phyloP scores from a whole-genome alignment of 129 eudicot genomes.

The Flaveria trinervia region DNA sequence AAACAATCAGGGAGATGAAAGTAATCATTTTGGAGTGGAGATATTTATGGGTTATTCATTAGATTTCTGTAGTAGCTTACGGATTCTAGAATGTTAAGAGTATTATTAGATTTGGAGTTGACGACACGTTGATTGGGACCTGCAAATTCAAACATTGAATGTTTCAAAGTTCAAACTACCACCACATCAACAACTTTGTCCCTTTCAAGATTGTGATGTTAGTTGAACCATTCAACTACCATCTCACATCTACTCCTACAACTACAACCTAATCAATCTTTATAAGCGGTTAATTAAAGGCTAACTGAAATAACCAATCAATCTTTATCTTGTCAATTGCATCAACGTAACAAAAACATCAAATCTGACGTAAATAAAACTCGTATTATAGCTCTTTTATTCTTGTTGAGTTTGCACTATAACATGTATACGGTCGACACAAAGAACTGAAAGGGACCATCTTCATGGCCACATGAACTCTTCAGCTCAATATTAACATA shows the following conservation, averaged over 20 bases:
- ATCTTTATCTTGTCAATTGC: not conserved
- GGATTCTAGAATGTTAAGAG: not conserved
- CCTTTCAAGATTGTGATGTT: conserved; percentile 35
- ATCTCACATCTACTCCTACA: not conserved
- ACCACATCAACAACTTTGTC: conserved; percentile 37
- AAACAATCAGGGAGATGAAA: too few species aligned
- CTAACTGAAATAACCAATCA: too few species aligned
- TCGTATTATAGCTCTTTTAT: conserved; percentile 28
- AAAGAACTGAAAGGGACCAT: conserved; percentile 23
- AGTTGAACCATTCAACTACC: conserved; percentile 35
- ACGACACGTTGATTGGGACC: not conserved
- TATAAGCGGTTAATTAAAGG: too few species aligned
- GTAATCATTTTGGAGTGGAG: too few species aligned
- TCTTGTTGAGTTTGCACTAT: conserved; percentile 31
- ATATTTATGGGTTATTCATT: not conserved
- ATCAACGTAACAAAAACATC: not conserved
- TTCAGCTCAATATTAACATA: conserved; percentile 33
- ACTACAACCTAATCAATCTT: conserved; percentile 17
- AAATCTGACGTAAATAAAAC: conserved; percentile 12
- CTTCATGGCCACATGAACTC: conserved; percentile 11
- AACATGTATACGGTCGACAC: conserved; percentile 24
- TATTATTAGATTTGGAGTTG: conserved; percentile 7
- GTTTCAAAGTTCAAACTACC: not conserved
- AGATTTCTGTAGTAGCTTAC: not conserved
- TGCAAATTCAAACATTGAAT: not conserved